Percentiles rank a stretch among this genome's conserved stretches.
phyloP scores from a whole-genome alignment of 2,329 filamentous ascomycete genomes.

The Pleomassaria siparia region DNA sequence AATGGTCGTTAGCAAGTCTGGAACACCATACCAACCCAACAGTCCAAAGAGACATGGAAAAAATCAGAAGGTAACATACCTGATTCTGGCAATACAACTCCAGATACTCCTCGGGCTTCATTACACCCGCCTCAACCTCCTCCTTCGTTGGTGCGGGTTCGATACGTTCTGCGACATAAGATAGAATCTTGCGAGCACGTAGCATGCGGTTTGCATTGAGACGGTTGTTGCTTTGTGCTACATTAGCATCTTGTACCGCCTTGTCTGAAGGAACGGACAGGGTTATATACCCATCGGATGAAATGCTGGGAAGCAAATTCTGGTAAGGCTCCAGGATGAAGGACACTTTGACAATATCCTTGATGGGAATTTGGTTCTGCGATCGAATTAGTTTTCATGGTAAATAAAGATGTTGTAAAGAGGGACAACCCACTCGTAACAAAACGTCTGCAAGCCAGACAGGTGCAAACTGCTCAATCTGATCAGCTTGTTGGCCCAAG shows the following conservation, averaged over 20 bases:
- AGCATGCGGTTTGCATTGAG: slow-evolving; percentile 97
- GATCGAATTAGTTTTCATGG: background rate
- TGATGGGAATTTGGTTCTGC: slow-evolving; percentile 76
- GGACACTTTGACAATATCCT: slow-evolving; percentile 95
- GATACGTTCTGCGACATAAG: slow-evolving; percentile 89
- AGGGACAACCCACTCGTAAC: slow-evolving; percentile 57
- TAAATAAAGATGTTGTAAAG: background rate
- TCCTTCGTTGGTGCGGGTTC: slow-evolving; percentile 66
- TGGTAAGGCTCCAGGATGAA: slow-evolving; percentile 85
- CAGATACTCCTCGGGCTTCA: slow-evolving; percentile 88
- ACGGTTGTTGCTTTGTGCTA: slow-evolving; percentile 68
- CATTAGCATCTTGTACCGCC: slow-evolving; percentile 25
- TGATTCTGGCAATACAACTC: slow-evolving; percentile 94
- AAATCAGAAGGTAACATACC: slow-evolving; percentile 55
- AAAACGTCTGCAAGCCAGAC: slow-evolving; percentile 92
- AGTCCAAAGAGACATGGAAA: background rate
- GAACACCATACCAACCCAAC: background rate
- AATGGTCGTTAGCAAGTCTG: background rate
- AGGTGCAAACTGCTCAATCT: slow-evolving; percentile 82
- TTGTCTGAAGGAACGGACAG: slow-evolving; percentile 26
- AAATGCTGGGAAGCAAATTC: slow-evolving; percentile 72
- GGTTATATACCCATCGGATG: slow-evolving; percentile 65
- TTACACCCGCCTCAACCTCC: slow-evolving; percentile 50
- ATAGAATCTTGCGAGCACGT: slow-evolving; percentile 88
- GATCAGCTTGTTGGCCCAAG: slow-evolving; percentile 74